Evolutionary conservation across 108 stramenopile species (phyloP).

Genomic region (Aurantiochytrium sp.): DNA sequence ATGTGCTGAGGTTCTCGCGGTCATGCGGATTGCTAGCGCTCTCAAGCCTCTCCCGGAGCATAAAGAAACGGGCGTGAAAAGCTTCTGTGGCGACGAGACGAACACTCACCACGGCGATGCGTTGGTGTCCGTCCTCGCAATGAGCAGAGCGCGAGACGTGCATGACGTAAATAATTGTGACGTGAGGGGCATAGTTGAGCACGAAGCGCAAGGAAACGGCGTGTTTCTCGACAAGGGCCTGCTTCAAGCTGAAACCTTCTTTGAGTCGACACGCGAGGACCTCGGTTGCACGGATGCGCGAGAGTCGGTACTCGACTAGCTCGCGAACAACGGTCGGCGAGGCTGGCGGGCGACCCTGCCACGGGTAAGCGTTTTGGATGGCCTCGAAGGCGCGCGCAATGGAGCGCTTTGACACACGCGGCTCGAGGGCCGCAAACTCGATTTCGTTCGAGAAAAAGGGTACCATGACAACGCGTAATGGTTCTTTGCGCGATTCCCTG

Average conservation of each 20-base stretch:
- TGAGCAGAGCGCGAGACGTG: not conserved
- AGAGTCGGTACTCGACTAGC: not conserved
- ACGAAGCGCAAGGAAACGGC: not conserved
- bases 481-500: too few species aligned
- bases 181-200: not conserved
- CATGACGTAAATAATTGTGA: not conserved
- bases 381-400: not conserved
- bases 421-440: not conserved
- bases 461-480: not conserved
- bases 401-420: not conserved
- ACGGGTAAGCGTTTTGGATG: not conserved
- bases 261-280: not conserved
- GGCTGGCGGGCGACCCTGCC: not conserved
- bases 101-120: not conserved
- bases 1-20: not conserved
- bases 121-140: not conserved
- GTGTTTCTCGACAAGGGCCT: not conserved
- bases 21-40: too few species aligned
- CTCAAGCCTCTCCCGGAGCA: not conserved
- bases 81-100: not conserved
- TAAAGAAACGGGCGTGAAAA: not conserved
- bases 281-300: not conserved
- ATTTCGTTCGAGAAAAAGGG: not conserved
- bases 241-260: not conserved
- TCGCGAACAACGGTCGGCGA: not conserved